Percentiles rank a stretch among this genome's conserved stretches.
Conservation (phyloP, 2,329 filamentous ascomycete species). For the Hortaea sp. region DNA sequence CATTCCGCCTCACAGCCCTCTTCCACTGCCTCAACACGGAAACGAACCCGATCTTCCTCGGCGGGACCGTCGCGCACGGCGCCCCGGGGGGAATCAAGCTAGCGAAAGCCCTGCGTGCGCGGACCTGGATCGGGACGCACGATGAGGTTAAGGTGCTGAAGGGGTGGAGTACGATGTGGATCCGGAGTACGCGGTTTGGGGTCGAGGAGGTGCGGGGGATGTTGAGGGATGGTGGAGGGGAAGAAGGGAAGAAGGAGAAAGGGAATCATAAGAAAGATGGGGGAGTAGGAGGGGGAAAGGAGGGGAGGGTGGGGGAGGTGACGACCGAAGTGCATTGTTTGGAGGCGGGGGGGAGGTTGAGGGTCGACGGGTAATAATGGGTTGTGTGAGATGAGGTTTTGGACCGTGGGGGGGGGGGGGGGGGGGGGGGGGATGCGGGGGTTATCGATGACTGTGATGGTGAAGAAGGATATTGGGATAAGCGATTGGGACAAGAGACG, state of each 20-base stretch:
- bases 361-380: slow-evolving; percentile 3
- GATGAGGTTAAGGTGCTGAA: slow-evolving; percentile 49
- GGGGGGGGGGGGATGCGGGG: too few relatives aligned
- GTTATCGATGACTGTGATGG: too few relatives aligned
- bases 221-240: slow-evolving; percentile 16
- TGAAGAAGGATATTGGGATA: too few relatives aligned
- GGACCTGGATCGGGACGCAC: slow-evolving; percentile 52
- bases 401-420: too few relatives aligned
- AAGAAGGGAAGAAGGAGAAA: background rate
- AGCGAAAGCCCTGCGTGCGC: slow-evolving; percentile 43
- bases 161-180: slow-evolving; percentile 42
- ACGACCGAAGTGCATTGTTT: background rate
- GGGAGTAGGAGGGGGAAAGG: background rate
- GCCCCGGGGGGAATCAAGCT: slow-evolving; percentile 49
- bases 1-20: slow-evolving; percentile 48
- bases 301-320: background rate
- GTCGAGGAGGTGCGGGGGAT: slow-evolving; percentile 36
- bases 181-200: slow-evolving; percentile 38
- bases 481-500: too few relatives aligned
- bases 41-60: slow-evolving; percentile 51
- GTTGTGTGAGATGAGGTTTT: too few relatives aligned
- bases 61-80: slow-evolving; percentile 48
- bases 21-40: slow-evolving; percentile 55
- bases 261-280: background rate
- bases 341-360: slow-evolving; percentile 1